phyloP scores from a whole-genome alignment of 73 alveolate genomes.

The Loxodes magnus region DNA sequence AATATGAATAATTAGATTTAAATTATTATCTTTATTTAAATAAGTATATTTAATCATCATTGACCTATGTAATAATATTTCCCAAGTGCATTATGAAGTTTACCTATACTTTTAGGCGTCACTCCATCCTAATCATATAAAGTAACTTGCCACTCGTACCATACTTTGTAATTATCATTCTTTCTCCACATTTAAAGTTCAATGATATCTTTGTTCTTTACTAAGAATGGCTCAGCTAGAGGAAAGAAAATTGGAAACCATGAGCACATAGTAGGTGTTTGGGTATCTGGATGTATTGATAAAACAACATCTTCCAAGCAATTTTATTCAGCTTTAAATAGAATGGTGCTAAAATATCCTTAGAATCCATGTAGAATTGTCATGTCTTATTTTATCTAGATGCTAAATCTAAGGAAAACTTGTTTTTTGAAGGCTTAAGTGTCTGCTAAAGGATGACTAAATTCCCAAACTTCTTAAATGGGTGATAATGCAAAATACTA shows the following conservation, averaged over 20 bases:
- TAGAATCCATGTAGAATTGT: conserved; percentile 64
- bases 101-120: conserved; percentile 17
- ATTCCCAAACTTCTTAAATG: conserved; percentile 41
- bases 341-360: conserved; percentile 62
- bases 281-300: conserved; percentile 50
- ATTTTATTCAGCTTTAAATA: too few species aligned
- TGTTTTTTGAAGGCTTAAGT: conserved; percentile 11
- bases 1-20: too few species aligned
- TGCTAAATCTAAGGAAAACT: conserved; percentile 16
- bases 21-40: too few species aligned
- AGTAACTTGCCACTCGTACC: conserved; percentile 77
- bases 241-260: conserved; percentile 93
- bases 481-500: conserved; percentile 16
- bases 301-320: conserved; percentile 39
- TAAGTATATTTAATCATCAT: too few species aligned
- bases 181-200: conserved; percentile 42
- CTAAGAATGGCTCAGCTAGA: conserved; percentile 47
- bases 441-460: conserved; percentile 47
- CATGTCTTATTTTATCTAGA: conserved; percentile 23
- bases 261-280: conserved; percentile 60
- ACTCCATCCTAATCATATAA: conserved; percentile 16
- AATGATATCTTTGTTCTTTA: conserved; percentile 26
- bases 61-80: conserved; percentile 55
- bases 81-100: conserved; percentile 63
- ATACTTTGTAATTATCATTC: conserved; percentile 42